These are phyloP conservation scores for Hippophae tibetana DNA, from an alignment of 306 rosid species.

Conservation along the genomic window DNA sequence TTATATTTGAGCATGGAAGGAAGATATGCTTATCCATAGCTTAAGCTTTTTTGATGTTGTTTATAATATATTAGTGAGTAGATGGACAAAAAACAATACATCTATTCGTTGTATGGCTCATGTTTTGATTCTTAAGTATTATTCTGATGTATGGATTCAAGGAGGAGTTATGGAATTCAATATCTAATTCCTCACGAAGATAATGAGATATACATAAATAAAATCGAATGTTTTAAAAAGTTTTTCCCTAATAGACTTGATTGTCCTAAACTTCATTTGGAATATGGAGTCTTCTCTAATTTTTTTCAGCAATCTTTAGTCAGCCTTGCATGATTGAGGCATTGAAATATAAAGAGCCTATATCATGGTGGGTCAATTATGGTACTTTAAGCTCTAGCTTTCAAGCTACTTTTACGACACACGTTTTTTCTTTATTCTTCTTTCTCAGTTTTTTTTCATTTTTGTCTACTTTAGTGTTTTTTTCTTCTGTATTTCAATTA, in stretches of 20 bases:
- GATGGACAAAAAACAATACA: too few species aligned
- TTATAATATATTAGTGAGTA: too few species aligned
- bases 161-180: not conserved
- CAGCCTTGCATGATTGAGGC: not conserved
- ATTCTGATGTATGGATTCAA: not conserved
- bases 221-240: not conserved
- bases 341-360: not conserved
- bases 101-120: not conserved
- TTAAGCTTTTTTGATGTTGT: not conserved
- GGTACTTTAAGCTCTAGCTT: not conserved
- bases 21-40: too few species aligned
- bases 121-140: too few species aligned
- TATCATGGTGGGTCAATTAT: not conserved
- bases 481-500: too few species aligned
- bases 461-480: too few species aligned
- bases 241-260: not conserved
- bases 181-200: too few species aligned
- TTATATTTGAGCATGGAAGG: too few species aligned
- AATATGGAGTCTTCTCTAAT: not conserved
- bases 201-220: too few species aligned
- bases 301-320: not conserved
- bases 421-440: too few species aligned
- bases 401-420: not conserved
- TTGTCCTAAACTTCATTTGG: too few species aligned
- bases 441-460: too few species aligned